Evolutionary conservation across 495 filamentous ascomycete genomes (phyloP), one percentile per base, ranked within the genome.

Genomic region (Chaetomidium leptoderma): DNA sequence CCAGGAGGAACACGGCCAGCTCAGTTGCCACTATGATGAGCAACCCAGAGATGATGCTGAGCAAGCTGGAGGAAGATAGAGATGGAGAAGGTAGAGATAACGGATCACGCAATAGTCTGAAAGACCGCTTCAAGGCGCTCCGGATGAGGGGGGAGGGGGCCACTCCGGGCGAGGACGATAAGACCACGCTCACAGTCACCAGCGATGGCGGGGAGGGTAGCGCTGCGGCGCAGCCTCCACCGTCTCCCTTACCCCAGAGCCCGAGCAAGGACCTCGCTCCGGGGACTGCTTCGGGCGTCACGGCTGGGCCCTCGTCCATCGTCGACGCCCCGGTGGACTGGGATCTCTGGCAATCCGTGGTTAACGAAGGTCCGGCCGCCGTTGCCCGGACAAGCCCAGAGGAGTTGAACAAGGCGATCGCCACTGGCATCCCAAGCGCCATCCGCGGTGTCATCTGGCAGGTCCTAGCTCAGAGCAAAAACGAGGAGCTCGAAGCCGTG

Each of bases 381-480:
- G 85, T 97, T 57, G 88, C 88, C 27, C 79, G 89, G 37, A 88
- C 89, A 29, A 95, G 88, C 63, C 80, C 91, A 4, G 88, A 92
- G 54, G 92, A 96, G 64, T 73, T 99, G 53, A 95, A 91, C 66
- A 81, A 81, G 55, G 91, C 93, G 10, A 96, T 97, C 57, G 89
- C 93, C 36, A 86, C 88, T 47, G 93, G 93, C 39, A 97, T 99
- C 55, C 93, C 93, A 3, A 90, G 86, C 63, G 93, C 91, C 17
- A 95, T 99, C 54, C 83, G 93, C 45, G 93, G 93, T 21, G 95
- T 97, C 11, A 90, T 99, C 26, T 99, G 93, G 93, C 93, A 99
- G 71, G 91, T 96, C 13, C 71, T 99, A 62, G 91, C 95, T 5
- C 89, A 95, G 66, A 96, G 91, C 72, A 92, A 92, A 68, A 92